phyloP scores from a whole-genome alignment of 768 basidiomycete genomes.

The Mycena belliarum region DNA sequence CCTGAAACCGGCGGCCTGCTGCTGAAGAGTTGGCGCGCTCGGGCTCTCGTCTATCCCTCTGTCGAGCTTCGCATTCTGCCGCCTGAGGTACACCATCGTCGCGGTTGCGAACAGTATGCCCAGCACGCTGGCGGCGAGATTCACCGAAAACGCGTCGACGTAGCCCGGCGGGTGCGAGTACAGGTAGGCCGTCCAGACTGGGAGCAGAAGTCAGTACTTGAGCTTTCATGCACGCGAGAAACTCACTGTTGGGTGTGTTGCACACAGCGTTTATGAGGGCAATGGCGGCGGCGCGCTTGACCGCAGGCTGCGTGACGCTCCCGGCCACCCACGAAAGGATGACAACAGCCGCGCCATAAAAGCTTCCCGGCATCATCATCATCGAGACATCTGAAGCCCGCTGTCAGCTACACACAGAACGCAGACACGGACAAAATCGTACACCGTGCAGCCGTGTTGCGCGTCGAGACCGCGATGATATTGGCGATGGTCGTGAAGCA shows the following conservation, averaged over 20 bases:
- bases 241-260: slow-evolving; percentile 20
- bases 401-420: too few relatives aligned
- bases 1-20: slow-evolving; percentile 15
- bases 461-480: slow-evolving; percentile 18
- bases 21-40: slow-evolving; percentile 17
- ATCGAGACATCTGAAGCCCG: slow-evolving; percentile 21
- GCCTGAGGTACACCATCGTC: slow-evolving; percentile 17
- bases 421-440: background rate
- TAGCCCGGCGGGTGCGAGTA: slow-evolving; percentile 13
- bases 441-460: slow-evolving; percentile 20
- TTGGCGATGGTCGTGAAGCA: slow-evolving; percentile 14
- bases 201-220: too few relatives aligned
- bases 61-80: slow-evolving; percentile 14
- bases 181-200: slow-evolving; percentile 19
- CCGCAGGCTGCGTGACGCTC: slow-evolving; percentile 17
- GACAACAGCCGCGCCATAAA: slow-evolving; percentile 19
- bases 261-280: slow-evolving; percentile 18
- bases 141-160: slow-evolving; percentile 18
- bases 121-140: slow-evolving; percentile 16
- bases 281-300: slow-evolving; percentile 18
- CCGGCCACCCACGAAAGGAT: slow-evolving; percentile 20
- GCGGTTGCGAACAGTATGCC: slow-evolving; percentile 16
- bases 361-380: slow-evolving; percentile 18
- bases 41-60: background rate
- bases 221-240: too few relatives aligned